These are phyloP conservation scores for Akanthomyces muscarius DNA, from an alignment of 2,329 filamentous ascomycete genomes.

Conservation along the genomic window DNA sequence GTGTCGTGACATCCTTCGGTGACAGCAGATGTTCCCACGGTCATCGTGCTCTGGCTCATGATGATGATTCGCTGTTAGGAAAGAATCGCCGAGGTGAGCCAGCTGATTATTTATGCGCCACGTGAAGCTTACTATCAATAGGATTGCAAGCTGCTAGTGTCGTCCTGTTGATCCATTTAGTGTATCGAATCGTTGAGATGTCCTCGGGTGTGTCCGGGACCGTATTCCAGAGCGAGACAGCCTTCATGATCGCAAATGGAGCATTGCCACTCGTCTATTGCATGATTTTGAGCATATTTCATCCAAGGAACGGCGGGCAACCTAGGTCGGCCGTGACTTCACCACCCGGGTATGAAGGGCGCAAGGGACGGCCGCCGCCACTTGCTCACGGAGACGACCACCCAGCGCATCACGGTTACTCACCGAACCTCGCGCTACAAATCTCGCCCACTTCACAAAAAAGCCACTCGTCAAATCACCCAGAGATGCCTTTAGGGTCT, in stretches of 20 bases:
- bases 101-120: background rate
- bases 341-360: background rate
- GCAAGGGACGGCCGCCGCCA: background rate
- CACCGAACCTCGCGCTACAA: background rate
- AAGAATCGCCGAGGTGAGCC: background rate
- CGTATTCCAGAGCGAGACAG: slow-evolving; percentile 4
- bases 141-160: background rate
- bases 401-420: background rate
- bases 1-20: background rate
- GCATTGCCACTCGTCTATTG: background rate
- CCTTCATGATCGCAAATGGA: slow-evolving; percentile 7
- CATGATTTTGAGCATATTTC: background rate
- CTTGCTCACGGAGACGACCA: background rate
- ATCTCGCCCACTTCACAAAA: background rate
- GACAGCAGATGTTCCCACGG: background rate
- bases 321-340: background rate
- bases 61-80: background rate
- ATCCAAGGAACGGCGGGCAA: background rate
- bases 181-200: slow-evolving; percentile 14
- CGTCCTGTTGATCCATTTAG: background rate
- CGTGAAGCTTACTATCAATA: background rate
- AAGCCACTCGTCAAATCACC: background rate
- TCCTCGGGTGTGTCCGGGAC: background rate
- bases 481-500: background rate
- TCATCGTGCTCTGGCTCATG: background rate